phyloP scores from a whole-genome alignment of 1,139 yeast genomes.

The Candida glucosophila region DNA sequence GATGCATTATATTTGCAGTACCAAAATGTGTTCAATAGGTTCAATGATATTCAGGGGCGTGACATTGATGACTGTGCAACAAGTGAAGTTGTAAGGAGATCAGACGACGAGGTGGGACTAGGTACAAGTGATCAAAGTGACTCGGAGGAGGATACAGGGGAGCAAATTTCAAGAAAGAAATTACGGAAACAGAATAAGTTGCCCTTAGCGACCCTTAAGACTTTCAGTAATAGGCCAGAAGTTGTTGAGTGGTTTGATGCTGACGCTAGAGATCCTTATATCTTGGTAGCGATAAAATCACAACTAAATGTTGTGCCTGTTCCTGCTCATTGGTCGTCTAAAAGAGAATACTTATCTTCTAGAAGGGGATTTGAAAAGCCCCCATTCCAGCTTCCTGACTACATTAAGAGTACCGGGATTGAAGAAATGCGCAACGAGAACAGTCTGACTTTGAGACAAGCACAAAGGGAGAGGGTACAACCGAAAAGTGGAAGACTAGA shows the following conservation, averaged over 20 bases:
- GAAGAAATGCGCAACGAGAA: slow-evolving; percentile 69
- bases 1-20: slow-evolving; percentile 33
- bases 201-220: slow-evolving; percentile 62
- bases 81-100: slow-evolving; percentile 7
- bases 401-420: slow-evolving; percentile 78
- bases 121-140: slow-evolving; percentile 4
- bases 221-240: slow-evolving; percentile 54
- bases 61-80: slow-evolving; percentile 6
- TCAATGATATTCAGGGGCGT: slow-evolving; percentile 10
- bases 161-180: slow-evolving; percentile 30
- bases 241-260: slow-evolving; percentile 82
- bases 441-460: slow-evolving; percentile 52
- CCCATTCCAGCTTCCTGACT: slow-evolving; percentile 72
- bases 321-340: slow-evolving; percentile 79
- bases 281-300: slow-evolving; percentile 58
- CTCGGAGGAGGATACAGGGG: slow-evolving; percentile 4
- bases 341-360: slow-evolving; percentile 69
- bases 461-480: slow-evolving; percentile 76
- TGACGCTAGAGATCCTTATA: slow-evolving; percentile 71
- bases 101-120: slow-evolving; percentile 21
- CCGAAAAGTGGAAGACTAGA: slow-evolving; percentile 86
- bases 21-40: slow-evolving; percentile 33
- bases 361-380: slow-evolving; percentile 63
- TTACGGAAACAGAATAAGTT: slow-evolving; percentile 45
- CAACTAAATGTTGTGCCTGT: slow-evolving; percentile 64